These are phyloP conservation scores for Phytophthora pinifolia DNA, from an alignment of 352 stramenopile species.

Conservation along the genomic window DNA sequence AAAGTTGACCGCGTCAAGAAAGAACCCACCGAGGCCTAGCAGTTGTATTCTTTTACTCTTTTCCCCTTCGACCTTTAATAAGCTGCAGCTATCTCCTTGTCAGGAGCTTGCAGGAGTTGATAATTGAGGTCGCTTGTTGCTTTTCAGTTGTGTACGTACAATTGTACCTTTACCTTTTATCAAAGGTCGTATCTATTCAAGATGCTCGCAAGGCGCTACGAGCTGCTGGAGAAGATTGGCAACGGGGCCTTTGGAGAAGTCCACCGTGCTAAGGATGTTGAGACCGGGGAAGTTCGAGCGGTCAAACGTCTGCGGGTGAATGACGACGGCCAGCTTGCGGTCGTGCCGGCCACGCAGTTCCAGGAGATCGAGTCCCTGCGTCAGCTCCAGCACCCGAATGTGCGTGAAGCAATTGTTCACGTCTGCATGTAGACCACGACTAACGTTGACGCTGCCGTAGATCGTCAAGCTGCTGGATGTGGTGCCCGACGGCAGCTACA, in stretches of 20 bases:
- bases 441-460: too few species aligned
- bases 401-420: too few species aligned
- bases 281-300: slow-evolving; percentile 42
- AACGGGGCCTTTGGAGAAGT: slow-evolving; percentile 75
- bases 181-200: background rate
- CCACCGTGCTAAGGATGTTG: slow-evolving; percentile 45
- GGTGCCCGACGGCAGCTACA: slow-evolving; percentile 49
- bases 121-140: slow-evolving; percentile 26
- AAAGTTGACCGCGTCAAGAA: slow-evolving; percentile 24
- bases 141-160: slow-evolving; percentile 1
- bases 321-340: slow-evolving; percentile 44
- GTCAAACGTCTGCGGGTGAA: slow-evolving; percentile 63
- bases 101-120: slow-evolving; percentile 16
- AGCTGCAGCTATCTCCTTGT: slow-evolving; percentile 7
- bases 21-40: slow-evolving; percentile 16
- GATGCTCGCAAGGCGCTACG: slow-evolving; percentile 49
- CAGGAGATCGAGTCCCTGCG: slow-evolving; percentile 78
- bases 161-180: too few species aligned
- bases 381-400: slow-evolving; percentile 70
- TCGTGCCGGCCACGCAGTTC: slow-evolving; percentile 61
- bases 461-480: slow-evolving; percentile 70
- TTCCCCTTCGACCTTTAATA: slow-evolving; percentile 27
- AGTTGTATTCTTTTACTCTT: slow-evolving; percentile 34
- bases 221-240: slow-evolving; percentile 65
- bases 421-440: too few species aligned